Evolutionary conservation across 169 alveolate species (phyloP), one percentile per base, ranked within the genome.

Genomic region (Plasmodium blacklocki): DNA sequence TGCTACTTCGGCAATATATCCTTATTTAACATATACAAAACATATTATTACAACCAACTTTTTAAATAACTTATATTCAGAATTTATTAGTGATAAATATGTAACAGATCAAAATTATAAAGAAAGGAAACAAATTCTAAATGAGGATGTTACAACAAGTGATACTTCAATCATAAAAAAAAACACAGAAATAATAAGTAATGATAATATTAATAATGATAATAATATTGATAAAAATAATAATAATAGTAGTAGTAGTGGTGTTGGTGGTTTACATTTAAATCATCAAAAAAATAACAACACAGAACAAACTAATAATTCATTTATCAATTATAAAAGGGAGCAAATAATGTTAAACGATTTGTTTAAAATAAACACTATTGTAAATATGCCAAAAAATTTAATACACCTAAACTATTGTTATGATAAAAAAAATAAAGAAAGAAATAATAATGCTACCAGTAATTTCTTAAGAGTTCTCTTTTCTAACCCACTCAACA

Each of bases 381-480:
- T 59, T 19, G 70, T 19, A 4, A 78, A 66, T n/a, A 64, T 78
- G 0, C 89, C 89, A 6, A 3, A 52, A 8, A 78, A 78, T 12
- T 47, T 78, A 54, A 78, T 78, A 50, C 89, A 78, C 26, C 47
- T 78, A 49, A 78, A 78, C 54, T 78, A 78, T 58, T 64, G 70
- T 8, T 78, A 78, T 23, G 71, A 78, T 49, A 78, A 21, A 45
- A 78, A 32, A 14, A 64, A 67, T 12, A 50, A 71, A 19, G 67
- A 64, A 39, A 52, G 67, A 71, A 78, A 39, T 19, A 76, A 78
- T 45, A 78, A 71, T 59, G 89, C 89, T 15, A 78, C 56, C 2
- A 49, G 52, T n/a, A 64, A 64, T 45, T 78, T 78, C 15, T 29
- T 78, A 29, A 78, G 49, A 29, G 56, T 78, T 12, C 26, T 78